These are phyloP conservation scores for Curvularia verruculosa DNA, from an alignment of 2,329 filamentous ascomycete species.

Conservation along the genomic window DNA sequence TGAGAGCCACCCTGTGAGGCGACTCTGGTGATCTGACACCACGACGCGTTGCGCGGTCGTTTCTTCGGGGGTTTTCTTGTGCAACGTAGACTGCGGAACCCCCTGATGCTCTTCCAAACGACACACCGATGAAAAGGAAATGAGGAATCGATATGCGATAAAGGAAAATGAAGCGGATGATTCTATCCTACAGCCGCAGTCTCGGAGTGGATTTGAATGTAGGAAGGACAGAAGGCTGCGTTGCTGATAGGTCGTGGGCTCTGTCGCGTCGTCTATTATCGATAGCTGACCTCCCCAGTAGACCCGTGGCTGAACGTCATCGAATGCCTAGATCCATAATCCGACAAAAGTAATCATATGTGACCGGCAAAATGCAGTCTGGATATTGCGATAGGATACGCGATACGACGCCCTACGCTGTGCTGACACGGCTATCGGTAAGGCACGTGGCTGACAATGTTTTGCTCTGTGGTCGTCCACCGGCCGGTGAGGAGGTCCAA, in stretches of 20 bases:
- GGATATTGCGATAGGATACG: background rate
- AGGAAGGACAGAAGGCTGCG: constrained; percentile 4
- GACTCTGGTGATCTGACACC: constrained; percentile 10
- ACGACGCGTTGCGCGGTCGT: constrained; percentile 17
- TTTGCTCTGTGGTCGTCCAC: constrained; percentile 3
- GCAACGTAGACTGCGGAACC: background rate
- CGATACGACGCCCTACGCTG: background rate
- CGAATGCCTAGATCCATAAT: constrained; percentile 3
- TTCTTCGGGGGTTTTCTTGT: background rate
- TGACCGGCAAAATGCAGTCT: background rate
- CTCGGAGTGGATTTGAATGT: constrained; percentile 9
- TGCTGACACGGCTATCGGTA: constrained; percentile 4
- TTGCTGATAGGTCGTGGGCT: constrained; percentile 4
- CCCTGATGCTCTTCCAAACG: background rate
- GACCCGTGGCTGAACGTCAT: constrained; percentile 18
- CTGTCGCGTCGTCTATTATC: constrained; percentile 21
- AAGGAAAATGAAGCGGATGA: constrained; percentile 4
- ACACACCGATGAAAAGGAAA: background rate
- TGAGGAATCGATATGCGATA: background rate
- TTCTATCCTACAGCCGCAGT: constrained; percentile 13
- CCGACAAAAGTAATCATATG: constrained; percentile 8
- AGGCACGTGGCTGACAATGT: constrained; percentile 14
- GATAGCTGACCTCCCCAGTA: constrained; percentile 16
- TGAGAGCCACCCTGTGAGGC: constrained; percentile 11
- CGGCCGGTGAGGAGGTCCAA: constrained; percentile 21